Conservation (phyloP, 2,329 filamentous ascomycete species). For the Neurospora sp. region DNA sequence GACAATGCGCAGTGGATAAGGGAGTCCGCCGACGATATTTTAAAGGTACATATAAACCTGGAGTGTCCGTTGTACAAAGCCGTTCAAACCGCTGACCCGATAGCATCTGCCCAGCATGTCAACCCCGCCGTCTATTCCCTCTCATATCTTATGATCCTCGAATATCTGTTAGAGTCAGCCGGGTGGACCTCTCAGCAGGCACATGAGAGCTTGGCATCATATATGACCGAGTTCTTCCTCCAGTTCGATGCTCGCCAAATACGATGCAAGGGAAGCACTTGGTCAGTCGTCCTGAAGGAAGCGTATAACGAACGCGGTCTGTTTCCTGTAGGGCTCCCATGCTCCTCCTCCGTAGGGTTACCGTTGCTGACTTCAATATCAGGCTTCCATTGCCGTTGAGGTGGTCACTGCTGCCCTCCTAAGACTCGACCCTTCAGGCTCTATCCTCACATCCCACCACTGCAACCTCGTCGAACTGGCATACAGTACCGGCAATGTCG, state of each 20-base stretch:
- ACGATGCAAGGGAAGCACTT: conserved; percentile 36
- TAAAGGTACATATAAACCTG: conserved; percentile 27
- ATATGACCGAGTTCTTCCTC: conserved; percentile 35
- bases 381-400: conserved; percentile 38
- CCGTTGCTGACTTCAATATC: conserved; percentile 3
- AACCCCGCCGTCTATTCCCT: conserved; percentile 40
- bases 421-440: conserved; percentile 55
- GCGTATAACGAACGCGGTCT: conserved; percentile 28
- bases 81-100: conserved; percentile 10
- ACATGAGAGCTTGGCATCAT: conserved; percentile 27
- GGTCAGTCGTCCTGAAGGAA: conserved; percentile 33
- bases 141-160: conserved; percentile 39
- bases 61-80: not conserved
- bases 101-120: conserved; percentile 26
- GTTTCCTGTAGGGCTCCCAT: conserved; percentile 29
- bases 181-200: conserved; percentile 11
- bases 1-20: conserved; percentile 24
- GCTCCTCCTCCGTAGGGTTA: not conserved
- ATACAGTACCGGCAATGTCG: conserved; percentile 42
- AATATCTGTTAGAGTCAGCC: conserved; percentile 23
- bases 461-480: conserved; percentile 48
- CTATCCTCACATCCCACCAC: conserved; percentile 57
- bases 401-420: conserved; percentile 44
- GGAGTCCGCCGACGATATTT: conserved; percentile 26
- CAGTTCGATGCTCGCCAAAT: conserved; percentile 41